Conservation (phyloP, 2,329 filamentous ascomycete genomes). For the Fusarium sp. region DNA sequence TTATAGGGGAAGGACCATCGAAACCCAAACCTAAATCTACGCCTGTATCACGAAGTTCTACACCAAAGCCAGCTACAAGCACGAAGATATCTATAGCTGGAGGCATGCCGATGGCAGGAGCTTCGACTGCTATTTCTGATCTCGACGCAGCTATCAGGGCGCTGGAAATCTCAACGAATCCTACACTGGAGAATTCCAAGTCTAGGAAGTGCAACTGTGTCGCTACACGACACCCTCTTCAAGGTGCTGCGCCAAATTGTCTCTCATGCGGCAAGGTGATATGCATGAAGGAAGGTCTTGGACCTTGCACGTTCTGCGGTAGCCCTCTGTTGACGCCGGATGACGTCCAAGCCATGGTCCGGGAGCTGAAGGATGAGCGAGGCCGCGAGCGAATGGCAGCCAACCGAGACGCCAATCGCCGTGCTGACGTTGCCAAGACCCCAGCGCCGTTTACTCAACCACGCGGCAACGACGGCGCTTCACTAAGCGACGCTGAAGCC, state of each 20-base stretch:
- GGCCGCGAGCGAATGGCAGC: conserved; percentile 86
- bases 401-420: conserved; percentile 77
- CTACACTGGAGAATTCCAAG: conserved; percentile 66
- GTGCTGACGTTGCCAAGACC: conserved; percentile 70
- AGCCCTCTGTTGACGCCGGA: conserved; percentile 74
- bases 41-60: conserved; percentile 62
- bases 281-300: conserved; percentile 92
- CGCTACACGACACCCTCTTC: conserved; percentile 85
- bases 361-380: conserved; percentile 83
- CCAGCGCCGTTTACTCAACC: conserved; percentile 69
- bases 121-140: conserved; percentile 77
- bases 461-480: conserved; percentile 50
- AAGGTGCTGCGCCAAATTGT: conserved; percentile 93
- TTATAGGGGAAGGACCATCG: conserved; percentile 79
- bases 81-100: conserved; percentile 80
- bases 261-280: conserved; percentile 93
- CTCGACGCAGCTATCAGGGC: conserved; percentile 85
- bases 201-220: conserved; percentile 86
- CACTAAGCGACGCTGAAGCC: conserved; percentile 67
- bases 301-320: conserved; percentile 92
- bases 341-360: conserved; percentile 88
- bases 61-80: conserved; percentile 61
- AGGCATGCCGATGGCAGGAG: conserved; percentile 83
- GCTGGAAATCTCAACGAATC: conserved; percentile 93
- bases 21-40: conserved; percentile 67